A percentile compares a stretch with the other conserved stretches of the same genome.
These are phyloP conservation scores for Phytophthora sojae DNA, from an alignment of 352 stramenopile species.

Conservation along the genomic window DNA sequence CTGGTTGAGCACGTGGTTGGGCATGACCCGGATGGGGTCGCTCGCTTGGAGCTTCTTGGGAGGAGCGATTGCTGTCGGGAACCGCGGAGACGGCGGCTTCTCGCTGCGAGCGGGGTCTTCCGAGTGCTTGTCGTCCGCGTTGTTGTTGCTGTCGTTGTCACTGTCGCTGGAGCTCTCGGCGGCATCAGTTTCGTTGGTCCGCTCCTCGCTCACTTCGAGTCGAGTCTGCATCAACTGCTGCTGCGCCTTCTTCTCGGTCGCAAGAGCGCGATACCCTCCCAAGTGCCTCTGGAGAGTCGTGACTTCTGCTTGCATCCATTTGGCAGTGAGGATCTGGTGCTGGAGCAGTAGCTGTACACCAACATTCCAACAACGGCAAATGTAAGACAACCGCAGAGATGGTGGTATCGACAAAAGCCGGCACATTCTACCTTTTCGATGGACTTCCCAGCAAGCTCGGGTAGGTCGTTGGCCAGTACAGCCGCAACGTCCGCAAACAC, in stretches of 20 bases:
- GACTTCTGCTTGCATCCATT: conserved; percentile 36
- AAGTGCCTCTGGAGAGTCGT: conserved; percentile 31
- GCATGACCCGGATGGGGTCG: conserved; percentile 41
- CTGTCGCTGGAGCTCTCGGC: conserved; percentile 11
- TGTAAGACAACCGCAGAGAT: conserved; percentile 4
- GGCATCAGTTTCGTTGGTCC: conserved; percentile 9
- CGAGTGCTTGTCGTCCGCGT: conserved; percentile 19
- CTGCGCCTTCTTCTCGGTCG: conserved; percentile 15
- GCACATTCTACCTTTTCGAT: conserved; percentile 49
- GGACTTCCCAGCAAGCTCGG: conserved; percentile 37
- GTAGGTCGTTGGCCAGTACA: conserved; percentile 48
- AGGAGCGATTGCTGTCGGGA: conserved; percentile 16
- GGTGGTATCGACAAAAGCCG: not conserved
- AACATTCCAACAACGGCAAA: conserved; percentile 2
- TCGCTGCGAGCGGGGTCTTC: conserved; percentile 25
- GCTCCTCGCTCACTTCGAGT: conserved; percentile 12
- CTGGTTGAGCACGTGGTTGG: conserved; percentile 62
- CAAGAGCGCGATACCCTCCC: conserved; percentile 26
- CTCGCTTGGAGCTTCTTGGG: conserved; percentile 17
- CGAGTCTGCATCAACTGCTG: not conserved
- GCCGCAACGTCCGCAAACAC: conserved; percentile 54
- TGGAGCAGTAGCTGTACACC: conserved; percentile 43
- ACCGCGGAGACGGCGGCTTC: conserved; percentile 30
- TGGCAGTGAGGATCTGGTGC: conserved; percentile 36
- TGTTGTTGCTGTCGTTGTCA: conserved; percentile 31